Evolutionary conservation across 106 monocot genomes (phyloP).

Genomic region (Dioscorea dumetorum): DNA sequence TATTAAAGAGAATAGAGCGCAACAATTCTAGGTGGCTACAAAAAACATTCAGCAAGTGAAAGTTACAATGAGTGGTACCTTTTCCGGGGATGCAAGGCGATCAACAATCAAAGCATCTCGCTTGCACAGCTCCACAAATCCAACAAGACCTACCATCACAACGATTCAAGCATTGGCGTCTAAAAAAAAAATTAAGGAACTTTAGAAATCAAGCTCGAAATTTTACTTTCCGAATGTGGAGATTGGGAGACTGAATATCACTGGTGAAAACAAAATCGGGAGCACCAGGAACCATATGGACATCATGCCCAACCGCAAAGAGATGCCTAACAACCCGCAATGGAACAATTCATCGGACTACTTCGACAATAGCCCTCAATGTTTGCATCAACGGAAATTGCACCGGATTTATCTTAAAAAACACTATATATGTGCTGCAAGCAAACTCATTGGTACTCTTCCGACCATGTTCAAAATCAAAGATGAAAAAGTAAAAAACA

Average conservation of each 20-base stretch:
- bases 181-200: not conserved
- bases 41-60: not conserved
- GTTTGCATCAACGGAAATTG: too few relatives aligned
- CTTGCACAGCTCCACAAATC: constrained; percentile 80
- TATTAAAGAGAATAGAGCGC: constrained; percentile 8
- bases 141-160: constrained; percentile 39
- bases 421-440: too few relatives aligned
- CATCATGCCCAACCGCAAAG: constrained; percentile 70
- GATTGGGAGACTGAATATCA: constrained; percentile 77
- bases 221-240: constrained; percentile 81
- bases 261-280: constrained; percentile 94
- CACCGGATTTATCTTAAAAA: too few relatives aligned
- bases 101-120: constrained; percentile 78
- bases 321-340: constrained; percentile 77
- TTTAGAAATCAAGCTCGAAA: not conserved
- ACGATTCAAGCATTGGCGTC: not conserved
- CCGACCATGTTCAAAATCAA: too few relatives aligned
- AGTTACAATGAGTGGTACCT: constrained; percentile 20
- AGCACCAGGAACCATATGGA: constrained; percentile 82
- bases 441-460: too few relatives aligned
- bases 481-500: too few relatives aligned
- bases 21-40: not conserved
- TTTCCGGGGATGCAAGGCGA: constrained; percentile 58
- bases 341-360: too few relatives aligned
- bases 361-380: too few relatives aligned